Percentiles rank a stretch among this genome's conserved stretches.
Conservation (phyloP, 2,329 filamentous ascomycete species). For the Hypoxylon sp. region DNA sequence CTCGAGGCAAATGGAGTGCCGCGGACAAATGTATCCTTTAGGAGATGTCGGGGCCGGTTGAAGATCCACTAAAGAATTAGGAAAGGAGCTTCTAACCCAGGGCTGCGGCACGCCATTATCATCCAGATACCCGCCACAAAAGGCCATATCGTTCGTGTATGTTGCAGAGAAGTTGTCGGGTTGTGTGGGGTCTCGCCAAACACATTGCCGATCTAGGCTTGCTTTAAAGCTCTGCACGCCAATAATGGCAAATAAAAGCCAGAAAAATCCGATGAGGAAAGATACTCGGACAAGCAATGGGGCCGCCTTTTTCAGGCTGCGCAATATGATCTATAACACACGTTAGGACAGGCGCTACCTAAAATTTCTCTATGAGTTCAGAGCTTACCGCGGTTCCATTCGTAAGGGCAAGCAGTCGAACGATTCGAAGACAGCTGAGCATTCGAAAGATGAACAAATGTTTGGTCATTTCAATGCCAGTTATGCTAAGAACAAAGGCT, state of each 20-base stretch:
- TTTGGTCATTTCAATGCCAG: constrained; percentile 75
- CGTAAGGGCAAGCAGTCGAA: constrained; percentile 91
- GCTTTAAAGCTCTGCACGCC: constrained; percentile 97
- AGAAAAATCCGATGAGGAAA: constrained; percentile 96
- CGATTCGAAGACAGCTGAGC: constrained; percentile 93
- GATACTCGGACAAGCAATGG: constrained; percentile 92
- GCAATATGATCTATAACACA: constrained; percentile 80
- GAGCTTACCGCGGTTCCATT: constrained; percentile 87
- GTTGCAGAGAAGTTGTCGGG: constrained; percentile 68
- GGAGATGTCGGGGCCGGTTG: constrained; percentile 64
- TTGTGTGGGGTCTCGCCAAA: constrained; percentile 78
- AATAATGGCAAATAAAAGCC: constrained; percentile 96
- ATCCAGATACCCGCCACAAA: constrained; percentile 85
- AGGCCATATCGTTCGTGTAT: constrained; percentile 77
- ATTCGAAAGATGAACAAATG: constrained; percentile 95
- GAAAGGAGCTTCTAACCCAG: constrained; percentile 71
- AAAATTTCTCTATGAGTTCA: constrained; percentile 1
- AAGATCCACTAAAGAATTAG: constrained; percentile 63
- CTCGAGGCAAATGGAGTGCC: constrained; percentile 86
- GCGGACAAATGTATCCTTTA: constrained; percentile 92
- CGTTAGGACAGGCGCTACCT: constrained; percentile 40
- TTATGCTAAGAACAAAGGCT: constrained; percentile 80
- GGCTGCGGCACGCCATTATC: constrained; percentile 73
- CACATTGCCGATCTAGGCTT: constrained; percentile 81
- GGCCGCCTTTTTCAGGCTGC: constrained; percentile 95